A percentile compares a stretch with the other conserved stretches of the same genome.
Conservation (phyloP, 352 stramenopile species). For the Phytopythium chamaehyphon region DNA sequence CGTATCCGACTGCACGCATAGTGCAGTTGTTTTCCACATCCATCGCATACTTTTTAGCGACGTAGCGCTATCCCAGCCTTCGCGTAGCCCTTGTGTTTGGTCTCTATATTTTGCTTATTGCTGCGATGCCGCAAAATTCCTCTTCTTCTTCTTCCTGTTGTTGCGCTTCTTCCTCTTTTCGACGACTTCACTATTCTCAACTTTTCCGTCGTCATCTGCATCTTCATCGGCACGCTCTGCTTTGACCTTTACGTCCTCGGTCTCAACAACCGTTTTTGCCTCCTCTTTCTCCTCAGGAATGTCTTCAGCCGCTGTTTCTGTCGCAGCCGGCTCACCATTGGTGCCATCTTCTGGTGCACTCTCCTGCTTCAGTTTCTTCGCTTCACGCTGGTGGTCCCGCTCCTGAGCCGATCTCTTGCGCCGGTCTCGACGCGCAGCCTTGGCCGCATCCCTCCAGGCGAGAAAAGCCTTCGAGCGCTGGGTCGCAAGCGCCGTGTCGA, state of each 20-base stretch:
- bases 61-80: no score
- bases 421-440: slow-evolving; percentile 48
- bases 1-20: no score
- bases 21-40: no score
- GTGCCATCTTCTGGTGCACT: slow-evolving; percentile 14
- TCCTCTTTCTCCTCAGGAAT: background rate
- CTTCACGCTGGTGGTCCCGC: slow-evolving; percentile 31
- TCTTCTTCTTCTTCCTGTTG: background rate
- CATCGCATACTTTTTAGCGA: no score
- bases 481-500: slow-evolving; percentile 46
- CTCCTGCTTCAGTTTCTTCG: slow-evolving; percentile 34
- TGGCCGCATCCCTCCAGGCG: slow-evolving; percentile 60
- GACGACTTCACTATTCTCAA: no score
- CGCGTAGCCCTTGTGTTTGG: no score
- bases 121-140: background rate
- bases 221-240: background rate
- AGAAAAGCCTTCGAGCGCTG: slow-evolving; percentile 54
- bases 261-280: background rate
- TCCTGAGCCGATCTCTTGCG: slow-evolving; percentile 60
- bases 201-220: no score
- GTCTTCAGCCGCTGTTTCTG: background rate
- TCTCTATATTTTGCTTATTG: no score
- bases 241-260: background rate
- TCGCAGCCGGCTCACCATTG: slow-evolving; percentile 1
- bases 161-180: slow-evolving; percentile 1